These are phyloP conservation scores for Cercophora scortea DNA, from an alignment of 495 filamentous ascomycete species.

Conservation along the genomic window DNA sequence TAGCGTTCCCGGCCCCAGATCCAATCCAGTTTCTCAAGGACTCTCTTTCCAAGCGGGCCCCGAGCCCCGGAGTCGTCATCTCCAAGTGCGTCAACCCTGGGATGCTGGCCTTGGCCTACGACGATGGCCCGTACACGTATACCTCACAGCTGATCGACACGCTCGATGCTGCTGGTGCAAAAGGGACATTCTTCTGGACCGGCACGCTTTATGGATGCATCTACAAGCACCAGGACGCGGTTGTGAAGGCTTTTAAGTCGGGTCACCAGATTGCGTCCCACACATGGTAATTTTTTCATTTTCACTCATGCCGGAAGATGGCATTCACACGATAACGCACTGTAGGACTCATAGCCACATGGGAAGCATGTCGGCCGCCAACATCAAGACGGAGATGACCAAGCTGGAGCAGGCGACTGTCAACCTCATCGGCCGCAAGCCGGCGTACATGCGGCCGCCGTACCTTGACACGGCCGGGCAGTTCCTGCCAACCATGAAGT, in stretches of 20 bases:
- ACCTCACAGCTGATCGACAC: constrained; percentile 59
- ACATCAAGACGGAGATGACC: constrained; percentile 41
- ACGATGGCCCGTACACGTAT: constrained; percentile 67
- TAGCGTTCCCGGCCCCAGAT: constrained; percentile 21
- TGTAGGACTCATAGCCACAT: constrained; percentile 37
- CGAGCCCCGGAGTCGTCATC: constrained; percentile 31
- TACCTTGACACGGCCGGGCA: constrained; percentile 42
- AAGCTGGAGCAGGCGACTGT: constrained; percentile 43
- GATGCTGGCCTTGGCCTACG: constrained; percentile 51
- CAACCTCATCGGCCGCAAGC: constrained; percentile 46
- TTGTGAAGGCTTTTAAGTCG: constrained; percentile 40
- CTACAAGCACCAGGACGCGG: constrained; percentile 38
- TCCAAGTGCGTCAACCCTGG: constrained; percentile 33
- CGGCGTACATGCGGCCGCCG: constrained; percentile 46
- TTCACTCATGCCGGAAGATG: background rate
- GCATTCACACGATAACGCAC: background rate
- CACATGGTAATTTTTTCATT: constrained; percentile 30
- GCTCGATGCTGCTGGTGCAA: constrained; percentile 52
- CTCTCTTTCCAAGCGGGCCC: constrained; percentile 17
- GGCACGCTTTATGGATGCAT: constrained; percentile 53
- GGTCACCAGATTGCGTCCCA: constrained; percentile 47
- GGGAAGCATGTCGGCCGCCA: constrained; percentile 28
- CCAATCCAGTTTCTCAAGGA: constrained; percentile 24
- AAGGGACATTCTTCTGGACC: constrained; percentile 49
- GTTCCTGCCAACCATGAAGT: constrained; percentile 34